Base-by-base conservation (phyloP, 257 asterid species). In the Echites panduratus region DNA sequence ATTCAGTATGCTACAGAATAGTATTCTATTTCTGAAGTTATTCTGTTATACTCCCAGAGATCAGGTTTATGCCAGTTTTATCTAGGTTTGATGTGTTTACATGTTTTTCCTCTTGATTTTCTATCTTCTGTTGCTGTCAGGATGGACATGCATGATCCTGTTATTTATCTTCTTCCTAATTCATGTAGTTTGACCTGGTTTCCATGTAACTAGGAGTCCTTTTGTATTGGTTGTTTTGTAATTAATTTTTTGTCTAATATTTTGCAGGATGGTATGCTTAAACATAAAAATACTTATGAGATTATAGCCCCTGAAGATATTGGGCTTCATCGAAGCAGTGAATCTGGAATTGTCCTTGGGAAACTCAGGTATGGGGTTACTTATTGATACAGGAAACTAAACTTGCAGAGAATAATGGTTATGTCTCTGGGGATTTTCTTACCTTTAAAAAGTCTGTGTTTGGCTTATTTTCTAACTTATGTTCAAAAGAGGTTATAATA, bases 311-410 rank as follows among this genome's bases (percentile, higher is more conserved):
- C 97, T 52, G 97, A 94, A 82, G 99, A 94, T 86, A 83, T 94
- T 82, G 99, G 99, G 79, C 97, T 91, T 78, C 79, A 80, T 43
- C 96, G 97, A 49, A 84, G 89, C 68, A 91, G 79, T 77, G 96
- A 94, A 79, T 94, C 97, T 76, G 99, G 99, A 64, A 91, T 94
- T 77, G 96, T 89, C 77, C 99, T 94, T 2, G 99, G 99, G 66
- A 94, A 94, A 87, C 96, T 94, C 73, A 91, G 99, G 99, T 91
- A 79, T 74, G 81, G 73, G 76, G 71, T 54, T 71, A 70, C 70
- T 70, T 59, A 19, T 53, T n/a, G 8, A 9, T 53, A 12, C 20
- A 19, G 59, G 59, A 53, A n/a, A 32, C 49, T 35, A 35, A 35
- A 6, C 29, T 7, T 38, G 16, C 19, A 19, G 45, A 38, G 66